Evolutionary conservation across 495 filamentous ascomycete genomes (phyloP), one percentile per base, ranked within the genome.

Genomic region (Recurvomyces mirabilis): DNA sequence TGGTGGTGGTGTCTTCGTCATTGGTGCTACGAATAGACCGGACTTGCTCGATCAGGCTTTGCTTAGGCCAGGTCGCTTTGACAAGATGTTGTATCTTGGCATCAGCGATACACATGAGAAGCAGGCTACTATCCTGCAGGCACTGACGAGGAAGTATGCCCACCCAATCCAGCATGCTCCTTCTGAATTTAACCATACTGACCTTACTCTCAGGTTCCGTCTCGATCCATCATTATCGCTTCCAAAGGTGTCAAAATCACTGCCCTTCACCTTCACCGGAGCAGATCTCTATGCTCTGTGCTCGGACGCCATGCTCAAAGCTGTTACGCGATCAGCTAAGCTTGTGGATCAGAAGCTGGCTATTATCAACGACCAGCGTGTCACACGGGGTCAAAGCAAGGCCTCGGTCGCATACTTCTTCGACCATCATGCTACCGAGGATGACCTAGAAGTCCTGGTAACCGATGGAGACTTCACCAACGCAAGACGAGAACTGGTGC

Each of bases 11-110:
- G 93, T 98, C 12, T 98, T 98, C 58, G 93, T 98, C 21, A 94
- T 98, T 49, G 91, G 91, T 30, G 91, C 91, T 7, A 98, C 91
- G 18, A 98, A 98, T 60, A 68, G 91, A 33, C 91, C 91, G 21
- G 91, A 98, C 68, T 65, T 98, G 43, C 72, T 98, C 18, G 91
- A 98, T 64, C 83, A 81, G 45, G 93, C 91, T 17, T 66, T 98
- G 47, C 71, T 98, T 13, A 76, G 91, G 23, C 91, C 91, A 10
- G 91, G 91, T 6, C 71, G 91, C 45, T 98, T 98, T 58, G 91
- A 98, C 59, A 98, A 96, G 73, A 96, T 96, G 93, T 75, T 98
- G 29, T 98, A 95, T 57, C 71, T 98, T 19, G 91, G 91, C 11
- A 84, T 98, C 1, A 88, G 84, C 19, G 91, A 96, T 61, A 95